A percentile compares a stretch with the other conserved stretches of the same genome.
Conservation (phyloP, 2,329 filamentous ascomycete genomes). For the Cylindrodendrum hubeiense region DNA sequence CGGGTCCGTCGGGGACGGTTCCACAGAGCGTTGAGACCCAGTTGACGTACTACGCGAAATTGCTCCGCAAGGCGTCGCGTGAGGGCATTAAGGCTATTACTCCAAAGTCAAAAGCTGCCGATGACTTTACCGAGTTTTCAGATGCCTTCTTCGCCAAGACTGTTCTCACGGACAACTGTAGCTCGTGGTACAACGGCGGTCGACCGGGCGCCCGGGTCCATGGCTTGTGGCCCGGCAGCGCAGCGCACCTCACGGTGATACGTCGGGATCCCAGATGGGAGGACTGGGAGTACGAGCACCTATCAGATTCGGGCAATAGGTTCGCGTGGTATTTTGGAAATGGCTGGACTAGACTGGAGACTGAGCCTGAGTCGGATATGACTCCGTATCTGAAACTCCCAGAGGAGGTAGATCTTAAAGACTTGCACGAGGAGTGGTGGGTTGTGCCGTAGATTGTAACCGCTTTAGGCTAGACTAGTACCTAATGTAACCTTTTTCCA, state of each 20-base stretch:
- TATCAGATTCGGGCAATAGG: constrained; percentile 58
- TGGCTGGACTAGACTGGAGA: constrained; percentile 73
- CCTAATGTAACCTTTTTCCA: constrained; percentile 24
- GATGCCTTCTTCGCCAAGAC: constrained; percentile 68
- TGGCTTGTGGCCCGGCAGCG: constrained; percentile 78
- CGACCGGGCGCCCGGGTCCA: constrained; percentile 72
- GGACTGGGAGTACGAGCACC: constrained; percentile 65
- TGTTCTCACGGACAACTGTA: constrained; percentile 72
- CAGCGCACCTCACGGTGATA: constrained; percentile 70
- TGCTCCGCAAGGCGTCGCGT: constrained; percentile 74
- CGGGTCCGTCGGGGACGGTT: constrained; percentile 73
- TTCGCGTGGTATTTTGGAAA: constrained; percentile 76
- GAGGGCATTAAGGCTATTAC: constrained; percentile 75
- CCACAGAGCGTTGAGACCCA: constrained; percentile 77
- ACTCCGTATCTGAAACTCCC: constrained; percentile 72
- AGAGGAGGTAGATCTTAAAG: constrained; percentile 68
- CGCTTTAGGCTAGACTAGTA: constrained; percentile 5
- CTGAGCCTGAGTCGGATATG: constrained; percentile 67
- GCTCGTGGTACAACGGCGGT: constrained; percentile 79
- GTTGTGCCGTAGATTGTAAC: constrained; percentile 50
- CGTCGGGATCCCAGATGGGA: constrained; percentile 68
- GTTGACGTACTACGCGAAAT: constrained; percentile 73
- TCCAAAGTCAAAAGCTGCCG: constrained; percentile 69
- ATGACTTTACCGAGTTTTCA: constrained; percentile 73
- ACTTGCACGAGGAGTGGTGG: constrained; percentile 78